These are phyloP conservation scores for Pyrenophora graminea DNA, from an alignment of 2,329 filamentous ascomycete genomes.

Conservation along the genomic window DNA sequence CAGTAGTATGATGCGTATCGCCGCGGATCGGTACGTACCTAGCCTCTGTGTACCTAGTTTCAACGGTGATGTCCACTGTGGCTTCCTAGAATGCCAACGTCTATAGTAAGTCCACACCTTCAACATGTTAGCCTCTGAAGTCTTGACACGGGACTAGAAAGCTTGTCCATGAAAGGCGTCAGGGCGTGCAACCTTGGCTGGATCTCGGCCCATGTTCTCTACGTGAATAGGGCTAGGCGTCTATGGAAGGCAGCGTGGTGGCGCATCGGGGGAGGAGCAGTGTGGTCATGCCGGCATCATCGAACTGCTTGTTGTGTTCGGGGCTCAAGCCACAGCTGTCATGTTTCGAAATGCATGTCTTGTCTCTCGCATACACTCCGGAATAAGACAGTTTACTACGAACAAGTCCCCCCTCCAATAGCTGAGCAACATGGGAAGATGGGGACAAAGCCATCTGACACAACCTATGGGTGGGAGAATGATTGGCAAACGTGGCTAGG, in stretches of 20 bases:
- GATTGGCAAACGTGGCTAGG: background rate
- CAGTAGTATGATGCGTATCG: too few relatives aligned
- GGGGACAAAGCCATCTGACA: background rate
- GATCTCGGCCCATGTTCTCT: background rate
- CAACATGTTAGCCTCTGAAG: background rate
- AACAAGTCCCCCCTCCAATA: slow-evolving; percentile 11
- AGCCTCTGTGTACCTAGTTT: too few relatives aligned
- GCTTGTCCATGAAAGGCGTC: background rate
- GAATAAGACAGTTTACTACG: background rate
- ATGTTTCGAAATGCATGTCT: background rate
- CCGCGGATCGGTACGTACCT: too few relatives aligned
- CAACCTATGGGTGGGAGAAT: too few relatives aligned
- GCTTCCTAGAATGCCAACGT: background rate
- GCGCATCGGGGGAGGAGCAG: too few relatives aligned
- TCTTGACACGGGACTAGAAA: background rate
- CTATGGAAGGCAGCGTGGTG: too few relatives aligned
- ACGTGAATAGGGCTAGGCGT: background rate
- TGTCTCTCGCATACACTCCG: slow-evolving; percentile 3
- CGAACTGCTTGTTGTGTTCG: too few relatives aligned
- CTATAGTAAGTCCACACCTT: background rate
- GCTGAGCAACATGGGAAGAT: slow-evolving; percentile 4
- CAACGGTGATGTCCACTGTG: too few relatives aligned
- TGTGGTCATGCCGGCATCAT: too few relatives aligned
- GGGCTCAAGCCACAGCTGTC: too few relatives aligned
- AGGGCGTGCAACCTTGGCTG: background rate